Conservation (phyloP, 163 green algal species). For the Volvox carteri region DNA sequence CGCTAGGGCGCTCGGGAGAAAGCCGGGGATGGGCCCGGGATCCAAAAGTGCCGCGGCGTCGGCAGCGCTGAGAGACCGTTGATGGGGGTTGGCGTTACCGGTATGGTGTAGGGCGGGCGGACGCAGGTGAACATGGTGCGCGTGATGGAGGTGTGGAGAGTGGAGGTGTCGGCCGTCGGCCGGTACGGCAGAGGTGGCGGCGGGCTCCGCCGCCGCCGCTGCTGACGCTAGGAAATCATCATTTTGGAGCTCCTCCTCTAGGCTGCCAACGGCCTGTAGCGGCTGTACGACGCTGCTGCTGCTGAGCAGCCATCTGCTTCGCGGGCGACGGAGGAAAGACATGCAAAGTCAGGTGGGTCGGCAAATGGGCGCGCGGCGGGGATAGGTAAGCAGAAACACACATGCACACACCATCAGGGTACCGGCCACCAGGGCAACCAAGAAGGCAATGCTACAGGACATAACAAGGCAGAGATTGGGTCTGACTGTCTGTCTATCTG, state of each 20-base stretch:
- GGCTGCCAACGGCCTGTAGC: slow-evolving; percentile 23
- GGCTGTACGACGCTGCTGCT: slow-evolving; percentile 39
- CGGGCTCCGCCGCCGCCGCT: not conserved
- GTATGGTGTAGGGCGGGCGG: not conserved
- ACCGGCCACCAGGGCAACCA: too few relatives aligned
- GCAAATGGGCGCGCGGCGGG: too few relatives aligned
- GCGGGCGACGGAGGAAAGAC: not conserved
- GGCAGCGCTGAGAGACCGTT: slow-evolving; percentile 2
- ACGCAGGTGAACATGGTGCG: not conserved
- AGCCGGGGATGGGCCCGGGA: slow-evolving; percentile 41
- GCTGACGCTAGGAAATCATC: not conserved
- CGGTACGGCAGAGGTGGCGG: not conserved
- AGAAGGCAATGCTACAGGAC: too few relatives aligned
- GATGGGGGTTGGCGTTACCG: not conserved
- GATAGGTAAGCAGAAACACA: too few relatives aligned
- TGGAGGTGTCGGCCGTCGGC: not conserved
- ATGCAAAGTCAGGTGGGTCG: too few relatives aligned
- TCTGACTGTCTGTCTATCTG: too few relatives aligned
- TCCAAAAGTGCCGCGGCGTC: slow-evolving; percentile 31
- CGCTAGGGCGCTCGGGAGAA: slow-evolving; percentile 37
- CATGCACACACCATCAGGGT: too few relatives aligned
- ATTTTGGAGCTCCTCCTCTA: slow-evolving; percentile 28
- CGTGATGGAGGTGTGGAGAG: not conserved
- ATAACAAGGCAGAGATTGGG: too few relatives aligned
- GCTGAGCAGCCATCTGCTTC: slow-evolving; percentile 40